phyloP scores from a whole-genome alignment of 208 protist species.

The Leishmania amazonensis region DNA sequence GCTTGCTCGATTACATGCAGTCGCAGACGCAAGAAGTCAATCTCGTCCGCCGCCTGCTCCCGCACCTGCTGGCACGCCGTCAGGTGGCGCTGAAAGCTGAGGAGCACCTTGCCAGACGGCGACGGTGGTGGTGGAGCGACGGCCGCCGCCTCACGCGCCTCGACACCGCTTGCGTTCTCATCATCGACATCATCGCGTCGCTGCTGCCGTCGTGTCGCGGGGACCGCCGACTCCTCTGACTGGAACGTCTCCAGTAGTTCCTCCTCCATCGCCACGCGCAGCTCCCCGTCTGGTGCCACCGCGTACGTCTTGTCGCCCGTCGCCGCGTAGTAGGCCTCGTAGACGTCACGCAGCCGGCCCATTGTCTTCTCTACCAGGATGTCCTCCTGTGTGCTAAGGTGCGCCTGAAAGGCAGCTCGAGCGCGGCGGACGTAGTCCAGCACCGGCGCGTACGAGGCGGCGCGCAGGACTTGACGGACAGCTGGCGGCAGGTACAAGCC shows the following conservation, averaged over 20 bases:
- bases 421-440: constrained; percentile 44
- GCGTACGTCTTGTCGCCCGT: constrained; percentile 28
- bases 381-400: constrained; percentile 40
- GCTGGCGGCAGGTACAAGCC: constrained; percentile 37
- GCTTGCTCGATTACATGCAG: constrained; percentile 47
- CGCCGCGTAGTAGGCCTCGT: constrained; percentile 28
- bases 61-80: constrained; percentile 34
- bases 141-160: neutral
- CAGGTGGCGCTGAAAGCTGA: constrained; percentile 36
- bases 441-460: constrained; percentile 51
- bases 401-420: constrained; percentile 39
- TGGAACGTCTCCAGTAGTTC: constrained; percentile 30
- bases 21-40: constrained; percentile 35
- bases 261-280: constrained; percentile 37
- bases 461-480: constrained; percentile 53
- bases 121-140: neutral
- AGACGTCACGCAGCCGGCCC: constrained; percentile 31
- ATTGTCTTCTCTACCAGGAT: constrained; percentile 32
- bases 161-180: neutral
- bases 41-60: constrained; percentile 29
- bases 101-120: constrained; percentile 8
- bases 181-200: neutral
- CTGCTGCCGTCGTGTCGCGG: neutral
- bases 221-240: neutral
- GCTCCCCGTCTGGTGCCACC: constrained; percentile 27